Evolutionary conservation across 192 early-diverging fungal species (phyloP).

Genomic region (Linnemannia hyalina): DNA sequence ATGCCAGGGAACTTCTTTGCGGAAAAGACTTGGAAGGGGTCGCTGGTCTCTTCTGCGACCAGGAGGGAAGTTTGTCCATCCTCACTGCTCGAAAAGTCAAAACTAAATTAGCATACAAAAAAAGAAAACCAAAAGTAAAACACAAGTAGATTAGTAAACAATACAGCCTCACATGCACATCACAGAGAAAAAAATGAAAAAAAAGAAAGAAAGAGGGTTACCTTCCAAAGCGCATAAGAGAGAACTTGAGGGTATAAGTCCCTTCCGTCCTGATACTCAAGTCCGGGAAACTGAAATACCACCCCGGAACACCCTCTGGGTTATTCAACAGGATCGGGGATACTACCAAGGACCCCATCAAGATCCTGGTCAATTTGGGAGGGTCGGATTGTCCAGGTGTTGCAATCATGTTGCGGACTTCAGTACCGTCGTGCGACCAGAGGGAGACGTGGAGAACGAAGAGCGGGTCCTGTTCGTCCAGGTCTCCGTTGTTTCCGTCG

Average conservation of each 20-base stretch:
- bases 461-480: conserved; percentile 62
- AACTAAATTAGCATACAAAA: not conserved
- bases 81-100: conserved; percentile 11
- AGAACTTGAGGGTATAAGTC: conserved; percentile 76
- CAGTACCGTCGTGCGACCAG: conserved; percentile 68
- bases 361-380: conserved; percentile 69
- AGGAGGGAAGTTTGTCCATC: conserved; percentile 63
- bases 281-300: conserved; percentile 85
- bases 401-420: conserved; percentile 72
- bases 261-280: conserved; percentile 81
- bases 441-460: conserved; percentile 72
- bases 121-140: not conserved
- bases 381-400: conserved; percentile 50
- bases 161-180: not conserved
- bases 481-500: not conserved
- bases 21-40: conserved; percentile 84
- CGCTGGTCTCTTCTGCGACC: conserved; percentile 68
- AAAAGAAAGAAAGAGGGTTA: conserved; percentile 20
- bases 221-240: conserved; percentile 76
- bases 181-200: not conserved
- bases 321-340: conserved; percentile 69
- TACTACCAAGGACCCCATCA: conserved; percentile 73
- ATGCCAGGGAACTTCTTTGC: conserved; percentile 88
- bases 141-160: not conserved
- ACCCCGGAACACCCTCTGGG: conserved; percentile 69